A percentile compares a stretch with the other conserved stretches of the same genome.
phyloP scores from a whole-genome alignment of 768 basidiomycete species.

The Gymnopilus dilepis region DNA sequence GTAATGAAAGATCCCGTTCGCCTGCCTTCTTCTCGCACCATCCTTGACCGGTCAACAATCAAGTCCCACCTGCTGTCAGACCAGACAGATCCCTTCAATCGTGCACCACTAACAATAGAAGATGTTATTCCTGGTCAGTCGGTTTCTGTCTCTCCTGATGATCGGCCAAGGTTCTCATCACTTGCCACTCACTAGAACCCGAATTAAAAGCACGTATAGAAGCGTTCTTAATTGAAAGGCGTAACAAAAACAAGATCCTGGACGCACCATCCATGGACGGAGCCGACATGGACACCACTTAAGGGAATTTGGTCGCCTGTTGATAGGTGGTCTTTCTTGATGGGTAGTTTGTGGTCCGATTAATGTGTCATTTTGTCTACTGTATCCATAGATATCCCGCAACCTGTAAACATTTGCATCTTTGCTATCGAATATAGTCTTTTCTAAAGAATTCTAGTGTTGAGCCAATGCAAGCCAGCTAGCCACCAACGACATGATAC shows the following conservation, averaged over 20 bases:
- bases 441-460: neutral
- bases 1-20: conserved; percentile 96
- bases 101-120: conserved; percentile 77
- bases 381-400: conserved; percentile 19
- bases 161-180: neutral
- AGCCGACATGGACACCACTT: conserved; percentile 20
- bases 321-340: neutral
- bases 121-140: conserved; percentile 77
- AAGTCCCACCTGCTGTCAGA: conserved; percentile 94
- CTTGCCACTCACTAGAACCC: conserved; percentile 46
- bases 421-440: neutral
- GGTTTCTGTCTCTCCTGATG: neutral
- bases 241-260: conserved; percentile 39
- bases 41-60: conserved; percentile 91
- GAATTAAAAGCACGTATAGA: conserved; percentile 81
- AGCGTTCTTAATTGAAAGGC: conserved; percentile 66
- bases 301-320: conserved; percentile 3
- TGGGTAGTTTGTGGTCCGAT: neutral
- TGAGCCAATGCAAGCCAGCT: neutral
- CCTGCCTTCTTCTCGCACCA: conserved; percentile 78
- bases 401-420: conserved; percentile 8
- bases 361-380: neutral
- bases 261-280: conserved; percentile 12
- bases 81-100: conserved; percentile 94
- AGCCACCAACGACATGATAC: too few relatives aligned